These are phyloP conservation scores for Leucogyrophana mollusca DNA, from an alignment of 768 basidiomycete genomes.

Conservation along the genomic window DNA sequence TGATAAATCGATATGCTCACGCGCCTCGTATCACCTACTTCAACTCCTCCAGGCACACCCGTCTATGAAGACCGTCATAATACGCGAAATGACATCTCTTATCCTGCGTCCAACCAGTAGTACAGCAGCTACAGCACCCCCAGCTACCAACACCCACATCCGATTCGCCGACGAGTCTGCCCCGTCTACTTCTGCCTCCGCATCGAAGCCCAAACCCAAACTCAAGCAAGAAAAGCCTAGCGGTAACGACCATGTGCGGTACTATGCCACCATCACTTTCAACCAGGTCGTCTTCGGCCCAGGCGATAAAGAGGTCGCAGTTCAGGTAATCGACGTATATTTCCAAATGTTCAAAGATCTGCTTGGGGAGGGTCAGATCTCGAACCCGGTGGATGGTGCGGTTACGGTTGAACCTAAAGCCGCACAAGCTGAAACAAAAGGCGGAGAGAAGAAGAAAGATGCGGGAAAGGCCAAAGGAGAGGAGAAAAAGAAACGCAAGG, in stretches of 20 bases:
- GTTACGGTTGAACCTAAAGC: conserved; percentile 31
- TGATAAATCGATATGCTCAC: conserved; percentile 83
- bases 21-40: conserved; percentile 86
- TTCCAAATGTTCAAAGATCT: conserved; percentile 93
- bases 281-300: conserved; percentile 83
- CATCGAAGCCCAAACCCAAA: conserved; percentile 6
- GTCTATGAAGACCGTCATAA: conserved; percentile 86
- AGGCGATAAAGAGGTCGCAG: conserved; percentile 71
- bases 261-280: conserved; percentile 91
- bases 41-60: conserved; percentile 90
- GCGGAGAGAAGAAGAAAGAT: conserved; percentile 38
- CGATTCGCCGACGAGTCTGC: conserved; percentile 43
- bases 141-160: conserved; percentile 42
- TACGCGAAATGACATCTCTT: conserved; percentile 81
- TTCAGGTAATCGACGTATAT: conserved; percentile 82
- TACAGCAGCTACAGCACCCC: conserved; percentile 28
- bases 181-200: conserved; percentile 3
- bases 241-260: conserved; percentile 73
- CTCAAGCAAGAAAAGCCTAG: conserved; percentile 33
- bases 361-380: conserved; percentile 56
- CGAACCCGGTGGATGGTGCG: conserved; percentile 17
- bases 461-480: conserved; percentile 32
- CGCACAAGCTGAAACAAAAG: conserved; percentile 21
- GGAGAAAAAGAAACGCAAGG: conserved; percentile 33
- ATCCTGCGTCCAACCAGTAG: conserved; percentile 56